Base-by-base conservation (phyloP, 2,329 filamentous ascomycete species). In the Diplodia corticola region DNA sequence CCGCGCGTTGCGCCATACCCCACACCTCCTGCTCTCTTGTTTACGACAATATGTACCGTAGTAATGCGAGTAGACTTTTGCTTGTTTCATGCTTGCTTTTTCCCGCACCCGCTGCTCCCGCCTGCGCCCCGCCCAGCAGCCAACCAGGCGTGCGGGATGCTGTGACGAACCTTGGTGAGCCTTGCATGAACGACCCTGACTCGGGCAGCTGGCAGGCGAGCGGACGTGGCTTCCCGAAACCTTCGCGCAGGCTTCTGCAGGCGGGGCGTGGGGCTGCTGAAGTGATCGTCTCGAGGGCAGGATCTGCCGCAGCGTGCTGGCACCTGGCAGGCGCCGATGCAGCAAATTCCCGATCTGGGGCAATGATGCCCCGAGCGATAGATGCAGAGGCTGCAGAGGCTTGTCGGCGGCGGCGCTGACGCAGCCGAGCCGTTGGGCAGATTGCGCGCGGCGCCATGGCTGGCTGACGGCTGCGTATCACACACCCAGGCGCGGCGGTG, bases 171-270 rank as follows among this genome's bases (percentile, higher is more conserved):
- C 55, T 15, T 60, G 33, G 37, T 28, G 53, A 35, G 53, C 53
- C 20, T 10, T 5, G 55, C 37, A n/a, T 24, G 35, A n/a, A 26
- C 22, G 15, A 35, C 22, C 26, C 15, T 24, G 40, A 24, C 10
- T 5, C 35, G 54, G 7, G 37, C 40, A 48, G 26, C n/a, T 26
- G 55, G 37, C 37, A 60, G 33, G 57, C 40, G 48, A 24, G n/a
- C 26, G 57, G 44, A 33, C n/a, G 26, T 9, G 10, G 40, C 17
- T 49, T 28, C 57, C 44, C 57, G 57, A 61, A 61, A 61, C 57
- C 57, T 49, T 61, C 40, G 44, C 17, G 44, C 9, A 49, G 7
- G 22, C n/a, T 35, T 61, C 40, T 60, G 54, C 33, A 57, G 26
- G n/a, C n/a, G n/a, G n/a, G n/a, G n/a, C n/a, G n/a, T n/a, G n/a